Evolutionary conservation across 495 filamentous ascomycete species (phyloP).

Genomic region (Penicillium steckii): DNA sequence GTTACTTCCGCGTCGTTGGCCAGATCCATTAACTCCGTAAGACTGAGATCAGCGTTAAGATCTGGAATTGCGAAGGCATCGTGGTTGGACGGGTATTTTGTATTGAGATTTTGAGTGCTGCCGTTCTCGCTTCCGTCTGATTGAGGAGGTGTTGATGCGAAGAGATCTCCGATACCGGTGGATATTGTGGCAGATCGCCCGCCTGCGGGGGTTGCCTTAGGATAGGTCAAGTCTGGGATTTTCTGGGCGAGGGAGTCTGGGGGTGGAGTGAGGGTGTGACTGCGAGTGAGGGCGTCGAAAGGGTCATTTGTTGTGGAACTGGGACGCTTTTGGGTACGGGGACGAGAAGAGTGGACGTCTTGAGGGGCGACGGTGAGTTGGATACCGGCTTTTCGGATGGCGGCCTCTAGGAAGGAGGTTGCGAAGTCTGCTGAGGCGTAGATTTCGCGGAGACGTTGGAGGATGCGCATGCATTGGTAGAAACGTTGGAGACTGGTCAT

Average conservation of each 20-base stretch:
- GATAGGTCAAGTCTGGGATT: conserved; percentile 44
- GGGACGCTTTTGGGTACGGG: conserved; percentile 3
- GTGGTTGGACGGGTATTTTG: conserved; percentile 20
- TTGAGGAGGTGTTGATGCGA: conserved; percentile 44
- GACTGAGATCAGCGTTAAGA: conserved; percentile 37
- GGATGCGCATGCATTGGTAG: conserved; percentile 80
- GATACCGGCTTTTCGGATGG: conserved; percentile 77
- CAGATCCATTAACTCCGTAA: conserved; percentile 46
- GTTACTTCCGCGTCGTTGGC: conserved; percentile 51
- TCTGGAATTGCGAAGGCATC: conserved; percentile 38
- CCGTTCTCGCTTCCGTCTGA: conserved; percentile 48
- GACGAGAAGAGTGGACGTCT: conserved; percentile 32
- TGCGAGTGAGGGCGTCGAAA: conserved; percentile 25
- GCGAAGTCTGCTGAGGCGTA: conserved; percentile 88
- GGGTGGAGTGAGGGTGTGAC: conserved; percentile 41
- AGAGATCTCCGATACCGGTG: conserved; percentile 17
- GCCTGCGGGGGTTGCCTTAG: conserved; percentile 21
- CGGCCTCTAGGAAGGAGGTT: conserved; percentile 79
- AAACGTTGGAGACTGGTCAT: conserved; percentile 72
- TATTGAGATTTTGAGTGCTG: conserved; percentile 43
- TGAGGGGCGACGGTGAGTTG: conserved; percentile 44
- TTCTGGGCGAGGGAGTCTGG: conserved; percentile 46
- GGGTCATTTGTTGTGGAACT: conserved; percentile 13
- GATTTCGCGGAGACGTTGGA: conserved; percentile 75
- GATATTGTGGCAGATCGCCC: conserved; percentile 14